Percentiles rank a stretch among this genome's conserved stretches.
Conservation (phyloP, 805 yeast genomes). For the Cyberlindnera lachancei region DNA sequence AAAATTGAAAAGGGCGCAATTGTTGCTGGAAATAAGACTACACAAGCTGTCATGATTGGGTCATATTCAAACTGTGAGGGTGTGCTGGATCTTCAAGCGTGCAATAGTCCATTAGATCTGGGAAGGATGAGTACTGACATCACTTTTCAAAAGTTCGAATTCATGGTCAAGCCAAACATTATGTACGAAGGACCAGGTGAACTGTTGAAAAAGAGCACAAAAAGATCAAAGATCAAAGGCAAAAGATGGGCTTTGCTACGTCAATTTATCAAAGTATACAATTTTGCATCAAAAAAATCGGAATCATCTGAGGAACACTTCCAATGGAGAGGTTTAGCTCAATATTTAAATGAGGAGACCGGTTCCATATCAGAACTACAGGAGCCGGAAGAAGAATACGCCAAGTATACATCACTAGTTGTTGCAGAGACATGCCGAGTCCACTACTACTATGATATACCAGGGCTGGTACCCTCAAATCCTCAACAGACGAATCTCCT, state of each 20-base stretch:
- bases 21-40: slow-evolving; percentile 71
- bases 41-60: slow-evolving; percentile 63
- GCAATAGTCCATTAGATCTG: slow-evolving; percentile 48
- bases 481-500: slow-evolving; percentile 23
- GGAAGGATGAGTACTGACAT: slow-evolving; percentile 41
- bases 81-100: slow-evolving; percentile 43
- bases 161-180: slow-evolving; percentile 64
- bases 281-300: not conserved
- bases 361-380: slow-evolving; percentile 26
- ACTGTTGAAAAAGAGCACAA: not conserved
- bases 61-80: slow-evolving; percentile 53
- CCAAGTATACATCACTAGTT: slow-evolving; percentile 62
- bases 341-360: slow-evolving; percentile 46
- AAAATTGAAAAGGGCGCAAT: slow-evolving; percentile 59
- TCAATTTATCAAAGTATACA: slow-evolving; percentile 3
- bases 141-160: slow-evolving; percentile 43
- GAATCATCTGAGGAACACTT: slow-evolving; percentile 6
- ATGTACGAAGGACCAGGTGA: slow-evolving; percentile 38
- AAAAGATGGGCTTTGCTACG: slow-evolving; percentile 4
- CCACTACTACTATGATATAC: slow-evolving; percentile 61
- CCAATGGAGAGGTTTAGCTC: slow-evolving; percentile 69
- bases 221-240: slow-evolving; percentile 1
- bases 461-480: slow-evolving; percentile 51
- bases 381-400: slow-evolving; percentile 62
- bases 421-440: slow-evolving; percentile 51